Percentiles rank a stretch among this genome's conserved stretches.
phyloP scores from a whole-genome alignment of 2,329 filamentous ascomycete species.

The Coniochaeta sp. region DNA sequence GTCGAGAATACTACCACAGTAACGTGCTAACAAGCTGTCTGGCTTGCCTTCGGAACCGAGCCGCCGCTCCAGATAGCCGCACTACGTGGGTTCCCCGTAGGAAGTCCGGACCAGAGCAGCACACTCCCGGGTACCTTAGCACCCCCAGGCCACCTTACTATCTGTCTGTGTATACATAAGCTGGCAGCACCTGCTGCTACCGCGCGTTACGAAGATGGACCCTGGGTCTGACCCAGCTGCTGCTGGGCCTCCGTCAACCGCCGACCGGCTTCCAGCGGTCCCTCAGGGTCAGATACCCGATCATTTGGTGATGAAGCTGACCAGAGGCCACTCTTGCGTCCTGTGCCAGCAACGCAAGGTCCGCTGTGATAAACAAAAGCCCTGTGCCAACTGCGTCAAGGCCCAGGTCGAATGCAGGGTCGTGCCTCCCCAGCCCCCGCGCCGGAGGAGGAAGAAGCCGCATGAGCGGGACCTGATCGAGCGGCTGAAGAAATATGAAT shows the following conservation, averaged over 20 bases:
- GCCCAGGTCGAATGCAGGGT: slow-evolving; percentile 55
- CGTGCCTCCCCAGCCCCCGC: slow-evolving; percentile 46
- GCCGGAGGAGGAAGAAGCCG: slow-evolving; percentile 55
- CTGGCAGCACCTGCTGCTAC: neutral
- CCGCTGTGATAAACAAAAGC: slow-evolving; percentile 65
- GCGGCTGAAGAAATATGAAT: slow-evolving; percentile 62
- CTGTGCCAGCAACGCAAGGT: slow-evolving; percentile 72
- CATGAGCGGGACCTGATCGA: slow-evolving; percentile 65
- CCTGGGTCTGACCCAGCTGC: neutral
- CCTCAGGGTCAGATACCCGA: slow-evolving; percentile 22
- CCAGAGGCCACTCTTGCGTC: slow-evolving; percentile 57
- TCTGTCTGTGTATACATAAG: neutral
- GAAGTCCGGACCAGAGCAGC: neutral
- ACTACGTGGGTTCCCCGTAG: neutral
- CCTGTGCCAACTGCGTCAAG: slow-evolving; percentile 63
- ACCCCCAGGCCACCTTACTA: too few species aligned
- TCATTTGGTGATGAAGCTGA: slow-evolving; percentile 43
- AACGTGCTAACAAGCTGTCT: neutral
- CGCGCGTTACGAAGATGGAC: neutral
- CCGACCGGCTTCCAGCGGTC: slow-evolving; percentile 4
- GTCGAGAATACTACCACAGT: neutral
- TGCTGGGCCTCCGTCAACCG: slow-evolving; percentile 8
- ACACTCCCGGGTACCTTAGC: neutral
- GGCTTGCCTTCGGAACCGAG: neutral
- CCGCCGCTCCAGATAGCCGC: neutral